These are phyloP conservation scores for Dryas alaskensis DNA, from an alignment of 306 rosid species.

Conservation along the genomic window DNA sequence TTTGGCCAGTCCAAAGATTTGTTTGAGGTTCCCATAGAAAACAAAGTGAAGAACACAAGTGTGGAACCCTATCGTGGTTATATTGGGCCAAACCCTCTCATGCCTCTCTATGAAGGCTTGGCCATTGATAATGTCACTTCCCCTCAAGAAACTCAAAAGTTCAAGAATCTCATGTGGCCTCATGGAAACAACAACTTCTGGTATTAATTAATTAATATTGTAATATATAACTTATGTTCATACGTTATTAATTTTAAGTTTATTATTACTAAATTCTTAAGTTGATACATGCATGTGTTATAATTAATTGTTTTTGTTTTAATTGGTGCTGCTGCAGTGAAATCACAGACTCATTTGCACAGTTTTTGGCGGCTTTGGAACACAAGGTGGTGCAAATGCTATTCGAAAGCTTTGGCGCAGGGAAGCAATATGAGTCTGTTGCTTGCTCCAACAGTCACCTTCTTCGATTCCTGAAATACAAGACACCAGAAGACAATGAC, in stretches of 20 bases:
- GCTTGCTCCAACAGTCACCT: conserved; percentile 3
- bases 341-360: background rate
- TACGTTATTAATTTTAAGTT: too few species aligned
- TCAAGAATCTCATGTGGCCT: conserved; percentile 10
- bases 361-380: conserved; percentile 5
- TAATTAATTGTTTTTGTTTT: background rate
- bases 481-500: background rate
- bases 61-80: background rate
- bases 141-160: conserved; percentile 5
- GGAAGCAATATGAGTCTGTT: background rate
- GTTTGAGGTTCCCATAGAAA: conserved; percentile 4
- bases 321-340: background rate
- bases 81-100: background rate
- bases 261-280: too few species aligned
- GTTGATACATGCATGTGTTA: background rate
- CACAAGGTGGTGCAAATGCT: background rate
- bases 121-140: background rate
- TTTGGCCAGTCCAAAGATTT: conserved; percentile 11
- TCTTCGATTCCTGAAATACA: conserved; percentile 15
- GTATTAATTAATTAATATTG: background rate
- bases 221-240: too few species aligned
- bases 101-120: conserved; percentile 14
- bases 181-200: conserved; percentile 5
- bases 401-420: background rate
- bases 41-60: background rate